Evolutionary conservation across 225 moss, liverwort and hornwort species (phyloP).

Genomic region (Marchantia polymorpha): DNA sequence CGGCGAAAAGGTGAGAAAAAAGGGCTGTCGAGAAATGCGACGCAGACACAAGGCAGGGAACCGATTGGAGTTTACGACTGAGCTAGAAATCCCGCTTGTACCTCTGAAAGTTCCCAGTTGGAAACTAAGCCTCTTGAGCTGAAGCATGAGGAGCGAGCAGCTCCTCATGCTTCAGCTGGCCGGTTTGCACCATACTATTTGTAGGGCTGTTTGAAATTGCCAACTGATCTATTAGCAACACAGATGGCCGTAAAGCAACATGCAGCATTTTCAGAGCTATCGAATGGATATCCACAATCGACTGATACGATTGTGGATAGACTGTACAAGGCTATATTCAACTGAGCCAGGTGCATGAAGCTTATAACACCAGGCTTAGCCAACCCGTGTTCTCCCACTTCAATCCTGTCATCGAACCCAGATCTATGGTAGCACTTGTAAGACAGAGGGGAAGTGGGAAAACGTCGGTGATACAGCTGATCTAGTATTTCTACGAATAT

Average conservation of each 20-base stretch:
- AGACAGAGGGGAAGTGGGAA: constrained; percentile 77
- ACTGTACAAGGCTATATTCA: constrained; percentile 52
- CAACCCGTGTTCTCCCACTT: constrained; percentile 57
- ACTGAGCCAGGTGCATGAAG: constrained; percentile 52
- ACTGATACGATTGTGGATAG: constrained; percentile 45
- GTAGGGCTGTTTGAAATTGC: no score
- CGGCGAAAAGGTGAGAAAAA: constrained; percentile 60
- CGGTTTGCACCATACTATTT: constrained; percentile 49
- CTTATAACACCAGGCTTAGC: constrained; percentile 69
- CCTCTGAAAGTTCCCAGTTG: constrained; percentile 44
- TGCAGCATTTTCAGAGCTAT: constrained; percentile 74
- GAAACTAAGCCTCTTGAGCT: constrained; percentile 47
- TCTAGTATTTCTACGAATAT: constrained; percentile 73
- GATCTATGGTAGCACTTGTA: constrained; percentile 63
- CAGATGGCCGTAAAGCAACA: constrained; percentile 64
- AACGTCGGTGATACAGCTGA: constrained; percentile 67
- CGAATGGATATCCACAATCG: constrained; percentile 61
- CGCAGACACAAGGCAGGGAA: constrained; percentile 57
- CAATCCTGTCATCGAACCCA: constrained; percentile 50
- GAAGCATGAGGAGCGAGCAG: constrained; percentile 70
- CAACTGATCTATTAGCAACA: no score
- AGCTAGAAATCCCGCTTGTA: constrained; percentile 43
- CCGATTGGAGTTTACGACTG: constrained; percentile 39
- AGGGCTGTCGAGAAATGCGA: constrained; percentile 60
- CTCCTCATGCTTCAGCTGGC: constrained; percentile 55